Base-by-base conservation (phyloP, 129 eudicot species). In the Escallonia herrerae region DNA sequence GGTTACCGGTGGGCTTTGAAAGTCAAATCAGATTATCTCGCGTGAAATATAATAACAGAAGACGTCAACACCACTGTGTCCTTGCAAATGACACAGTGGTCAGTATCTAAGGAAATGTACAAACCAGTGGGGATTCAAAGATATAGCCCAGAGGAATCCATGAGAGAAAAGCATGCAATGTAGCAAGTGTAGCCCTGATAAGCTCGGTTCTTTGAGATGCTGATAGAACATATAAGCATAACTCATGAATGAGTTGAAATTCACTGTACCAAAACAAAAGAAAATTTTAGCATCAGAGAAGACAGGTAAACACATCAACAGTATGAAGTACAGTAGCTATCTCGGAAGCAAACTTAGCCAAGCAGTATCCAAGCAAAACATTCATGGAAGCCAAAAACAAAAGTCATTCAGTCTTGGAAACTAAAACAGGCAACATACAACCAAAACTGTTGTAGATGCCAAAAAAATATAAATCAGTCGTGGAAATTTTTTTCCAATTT, bases 111-210 rank as follows among this genome's bases (percentile, higher is more conserved):
- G n/a, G 48, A 63, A 72, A 53, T 37, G 45, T 47, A 75, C 96
- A 81, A 48, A 94, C 99, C 97, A 94, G 84, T 15, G 95, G 87
- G 46, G 99, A 94, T 68, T 94, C 97, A 70, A 94, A 94, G 33
- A 94, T 94, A 66, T 94, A 94, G 66, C 99, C 99, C 70, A 94
- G 79, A 46, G 99, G 99, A 78, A 94, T 89, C 99, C 99, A 94
- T 7, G 99, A 94, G 63, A 94, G 95, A 69, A 94, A 94, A 48
- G 99, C 99, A 82, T 94, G 99, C 85, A 94, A 72, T 43, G 99
- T 94, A 48, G 99, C 91, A 52, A 94, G 67, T 22, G 99, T 94
- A 74, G 97, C 95, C 63, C 99, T 83, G 62, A 89, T 94, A 58
- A 94, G 87, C 81, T 89, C 97, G 15, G 97, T 73, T 79, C 97